Base-by-base conservation (phyloP, 1,284 basidiomycete genomes). In the Lentinula novae-zelandiae region DNA sequence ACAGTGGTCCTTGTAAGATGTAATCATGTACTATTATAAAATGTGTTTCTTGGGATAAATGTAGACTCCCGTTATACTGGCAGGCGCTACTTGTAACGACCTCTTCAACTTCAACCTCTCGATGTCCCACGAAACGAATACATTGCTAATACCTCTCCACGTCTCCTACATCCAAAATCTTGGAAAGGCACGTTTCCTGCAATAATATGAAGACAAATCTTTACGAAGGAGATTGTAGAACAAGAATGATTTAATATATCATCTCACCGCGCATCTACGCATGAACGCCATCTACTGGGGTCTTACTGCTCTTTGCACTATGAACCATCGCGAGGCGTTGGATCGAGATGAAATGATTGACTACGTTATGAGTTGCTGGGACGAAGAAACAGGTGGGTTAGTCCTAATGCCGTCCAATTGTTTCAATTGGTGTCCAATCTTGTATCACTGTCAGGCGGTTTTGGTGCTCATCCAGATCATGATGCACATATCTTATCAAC, bases 231-330 rank as follows among this genome's bases (percentile, higher is more conserved):
- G 57, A 55, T 40, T 9, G 17, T 51, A 95, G 93, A 89, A 83
- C 73, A 88, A 89, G 64, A 85, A 94, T 78, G 93, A 95, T 67
- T 81, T 96, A n/a, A 81, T 85, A 0, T 99, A 98, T 76, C 93
- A 98, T 73, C 81, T 96, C 50, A 97, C 96, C 0, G 83, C 95
- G 7, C 96, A 99, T 75, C 82, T 99, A 7, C 92, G 96, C 8
- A 81, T 98, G 75, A 99, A 98, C 72, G 96, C 95, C 8, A 82
- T 98, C 15, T 99, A 98, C 75, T 99, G 96, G 96, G 96, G 94
- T 9, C 78, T 96, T 31, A 93, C 91, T 0, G 94, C 96, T 0
- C 77, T 97, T 2, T 89, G 83, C 54, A 80, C 95, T 34, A 90
- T 99, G 86, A 84, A 82, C 0, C 83, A 82, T 31, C 79, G 85